phyloP scores from a whole-genome alignment of 2,329 filamentous ascomycete species.

The Xylaria digitata region DNA sequence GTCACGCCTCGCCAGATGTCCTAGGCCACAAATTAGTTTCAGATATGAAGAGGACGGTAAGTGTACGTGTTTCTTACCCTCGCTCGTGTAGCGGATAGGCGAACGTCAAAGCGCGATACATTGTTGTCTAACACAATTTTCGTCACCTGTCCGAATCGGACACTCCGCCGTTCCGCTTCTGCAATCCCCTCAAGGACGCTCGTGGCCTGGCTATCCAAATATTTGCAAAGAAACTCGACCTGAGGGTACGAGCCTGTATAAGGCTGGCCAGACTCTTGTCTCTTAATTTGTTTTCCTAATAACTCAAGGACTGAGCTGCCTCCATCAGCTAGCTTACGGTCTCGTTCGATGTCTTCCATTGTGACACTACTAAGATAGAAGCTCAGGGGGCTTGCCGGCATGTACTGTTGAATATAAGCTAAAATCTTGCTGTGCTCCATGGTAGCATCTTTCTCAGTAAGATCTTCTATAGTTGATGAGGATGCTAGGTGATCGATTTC shows the following conservation, averaged over 20 bases:
- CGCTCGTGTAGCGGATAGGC: constrained; percentile 59
- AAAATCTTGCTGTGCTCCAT: constrained; percentile 80
- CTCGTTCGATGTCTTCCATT: constrained; percentile 62
- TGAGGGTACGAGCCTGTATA: constrained; percentile 66
- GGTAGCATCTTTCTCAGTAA: constrained; percentile 79
- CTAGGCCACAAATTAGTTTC: constrained; percentile 44
- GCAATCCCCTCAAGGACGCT: constrained; percentile 75
- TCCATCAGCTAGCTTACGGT: constrained; percentile 58
- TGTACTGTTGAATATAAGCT: constrained; percentile 78
- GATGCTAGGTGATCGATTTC: constrained; percentile 83
- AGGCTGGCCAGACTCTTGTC: constrained; percentile 58
- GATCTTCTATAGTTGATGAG: constrained; percentile 73
- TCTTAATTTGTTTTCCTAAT: constrained; percentile 61
- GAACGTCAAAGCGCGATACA: constrained; percentile 66
- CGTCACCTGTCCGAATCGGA: constrained; percentile 71
- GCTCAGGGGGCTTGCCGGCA: constrained; percentile 73
- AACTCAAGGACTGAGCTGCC: constrained; percentile 60
- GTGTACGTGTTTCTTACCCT: constrained; percentile 52
- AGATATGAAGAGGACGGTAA: neutral
- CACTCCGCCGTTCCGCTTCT: constrained; percentile 74
- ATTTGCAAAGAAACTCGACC: constrained; percentile 71
- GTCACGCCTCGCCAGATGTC: constrained; percentile 51
- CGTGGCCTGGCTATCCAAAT: constrained; percentile 68
- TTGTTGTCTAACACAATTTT: constrained; percentile 58
- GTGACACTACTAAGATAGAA: constrained; percentile 67